Percentiles rank a stretch among this genome's conserved stretches.
Conservation (phyloP, 495 filamentous ascomycete genomes). For the Aspergillus ellipticus region DNA sequence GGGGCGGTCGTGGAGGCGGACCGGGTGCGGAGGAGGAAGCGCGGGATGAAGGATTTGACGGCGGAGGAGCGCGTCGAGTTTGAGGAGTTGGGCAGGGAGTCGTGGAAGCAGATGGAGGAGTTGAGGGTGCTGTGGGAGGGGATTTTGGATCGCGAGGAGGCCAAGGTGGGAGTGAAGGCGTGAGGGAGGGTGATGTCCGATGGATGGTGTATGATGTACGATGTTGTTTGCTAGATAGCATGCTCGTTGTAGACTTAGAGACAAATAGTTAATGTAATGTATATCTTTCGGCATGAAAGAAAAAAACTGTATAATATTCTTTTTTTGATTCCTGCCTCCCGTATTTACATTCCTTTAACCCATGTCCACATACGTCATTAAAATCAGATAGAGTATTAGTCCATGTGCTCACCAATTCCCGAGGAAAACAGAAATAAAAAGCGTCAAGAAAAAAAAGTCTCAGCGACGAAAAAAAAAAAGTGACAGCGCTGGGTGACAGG, state of each 20-base stretch:
- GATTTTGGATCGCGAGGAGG: slow-evolving; percentile 46
- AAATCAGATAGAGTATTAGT: slow-evolving; percentile 17
- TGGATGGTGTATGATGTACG: too few relatives aligned
- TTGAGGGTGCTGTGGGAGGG: slow-evolving; percentile 75
- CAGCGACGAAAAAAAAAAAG: slow-evolving; percentile 13
- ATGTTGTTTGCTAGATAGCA: too few relatives aligned
- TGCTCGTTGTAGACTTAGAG: not conserved
- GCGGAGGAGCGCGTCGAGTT: slow-evolving; percentile 64
- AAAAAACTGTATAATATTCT: slow-evolving; percentile 1
- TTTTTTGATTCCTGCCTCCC: slow-evolving; percentile 16
- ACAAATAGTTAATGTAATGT: not conserved
- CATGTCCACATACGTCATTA: slow-evolving; percentile 29
- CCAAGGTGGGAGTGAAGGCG: not conserved
- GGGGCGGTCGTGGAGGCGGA: slow-evolving; percentile 41
- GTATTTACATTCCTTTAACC: slow-evolving; percentile 41
- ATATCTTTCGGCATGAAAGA: not conserved
- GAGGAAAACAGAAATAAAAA: slow-evolving; percentile 13
- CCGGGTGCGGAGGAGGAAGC: slow-evolving; percentile 49
- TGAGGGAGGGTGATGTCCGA: not conserved
- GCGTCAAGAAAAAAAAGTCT: not conserved
- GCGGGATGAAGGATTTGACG: slow-evolving; percentile 55
- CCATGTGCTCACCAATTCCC: slow-evolving; percentile 9
- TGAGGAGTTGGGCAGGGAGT: slow-evolving; percentile 65
- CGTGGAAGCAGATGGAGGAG: slow-evolving; percentile 83
- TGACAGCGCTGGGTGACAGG: not conserved